A percentile compares a stretch with the other conserved stretches of the same genome.
Evolutionary conservation across 352 stramenopile species (phyloP).

Genomic region (Phytophthora macrochlamydospora): DNA sequence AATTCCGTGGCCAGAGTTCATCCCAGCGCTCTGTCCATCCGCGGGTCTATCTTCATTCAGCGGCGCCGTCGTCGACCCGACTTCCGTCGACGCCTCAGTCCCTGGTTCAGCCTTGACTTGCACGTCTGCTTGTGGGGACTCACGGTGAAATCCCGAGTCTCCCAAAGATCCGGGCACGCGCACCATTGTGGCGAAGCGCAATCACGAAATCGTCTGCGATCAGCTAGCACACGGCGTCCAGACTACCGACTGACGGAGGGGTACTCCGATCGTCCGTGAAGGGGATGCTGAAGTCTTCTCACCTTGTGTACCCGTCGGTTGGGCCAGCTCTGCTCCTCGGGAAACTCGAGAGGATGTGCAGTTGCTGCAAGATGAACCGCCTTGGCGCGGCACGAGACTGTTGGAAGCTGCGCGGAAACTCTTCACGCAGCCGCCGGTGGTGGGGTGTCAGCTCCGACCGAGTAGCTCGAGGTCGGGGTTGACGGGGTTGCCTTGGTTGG

Average conservation of each 20-base stretch:
- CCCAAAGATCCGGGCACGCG: too few relatives aligned
- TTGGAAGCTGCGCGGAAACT: too few relatives aligned
- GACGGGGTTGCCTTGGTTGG: too few relatives aligned
- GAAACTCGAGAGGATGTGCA: too few relatives aligned
- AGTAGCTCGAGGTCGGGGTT: too few relatives aligned
- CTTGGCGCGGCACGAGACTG: too few relatives aligned
- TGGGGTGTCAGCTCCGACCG: too few relatives aligned
- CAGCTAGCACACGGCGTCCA: not conserved
- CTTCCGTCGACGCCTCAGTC: constrained; percentile 4
- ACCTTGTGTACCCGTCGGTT: too few relatives aligned
- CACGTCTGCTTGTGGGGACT: constrained; percentile 9
- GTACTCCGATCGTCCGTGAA: not conserved
- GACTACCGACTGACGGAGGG: not conserved
- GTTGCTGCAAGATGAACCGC: too few relatives aligned
- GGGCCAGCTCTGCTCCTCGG: too few relatives aligned
- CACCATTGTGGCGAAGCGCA: not conserved
- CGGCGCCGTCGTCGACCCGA: constrained; percentile 10
- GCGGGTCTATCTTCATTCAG: constrained; percentile 12
- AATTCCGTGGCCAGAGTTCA: constrained; percentile 3
- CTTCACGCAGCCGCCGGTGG: too few relatives aligned
- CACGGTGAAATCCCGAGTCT: not conserved
- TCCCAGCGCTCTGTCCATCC: constrained; percentile 3
- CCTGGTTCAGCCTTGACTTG: constrained; percentile 10
- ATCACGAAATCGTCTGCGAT: not conserved
- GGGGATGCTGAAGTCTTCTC: too few relatives aligned